Evolutionary conservation across 495 filamentous ascomycete species (phyloP), one percentile per base, ranked within the genome.

Genomic region (Rostrohypoxylon terebratum): DNA sequence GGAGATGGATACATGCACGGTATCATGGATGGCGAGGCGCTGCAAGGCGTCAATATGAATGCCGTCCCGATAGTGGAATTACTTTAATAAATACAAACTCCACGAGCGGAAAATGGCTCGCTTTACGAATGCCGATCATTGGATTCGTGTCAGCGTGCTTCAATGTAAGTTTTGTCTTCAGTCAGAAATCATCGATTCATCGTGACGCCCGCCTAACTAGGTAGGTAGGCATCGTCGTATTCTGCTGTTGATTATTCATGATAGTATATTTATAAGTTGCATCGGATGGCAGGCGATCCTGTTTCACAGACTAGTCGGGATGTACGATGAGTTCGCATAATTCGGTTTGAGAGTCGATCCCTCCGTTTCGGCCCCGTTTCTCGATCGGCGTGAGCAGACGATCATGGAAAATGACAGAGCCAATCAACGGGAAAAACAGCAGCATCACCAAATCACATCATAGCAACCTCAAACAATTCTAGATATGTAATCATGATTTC

Each of bases 251-350:
- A 13, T 11, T 23, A 18, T 36, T 28, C 33, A 48, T 33, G 18
- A 20, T 36, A 8, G 20, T 28, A 18, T 36, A 44, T 42, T 10
- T 13, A 14, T 11, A 59, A 18, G 36, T 4, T 55, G 14, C 38
- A 8, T 36, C 11, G 48, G 16, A 40, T 40, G 31, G 11, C n/a
- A 69, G 31, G 31, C 42, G 59, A 63, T 58, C 25, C 13, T 51
- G 66, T 69, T 69, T 69, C 66, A 69, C 44, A 44, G 58, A 69
- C 59, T 9, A 47, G 16, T 48, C 58, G 18, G 66, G 66, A 3
- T 40, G 45, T 36, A 33, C 44, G 18, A 11, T 23, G 34, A 16
- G 33, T 38, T 18, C 28, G 10, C 10, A 28, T 28, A 54, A 60
- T 65, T 60, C 61, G n/a, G 61, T 36, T 65, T 61, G 54, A 55